These are phyloP conservation scores for Pleomassaria siparia DNA, from an alignment of 2,329 filamentous ascomycete genomes.

Conservation along the genomic window DNA sequence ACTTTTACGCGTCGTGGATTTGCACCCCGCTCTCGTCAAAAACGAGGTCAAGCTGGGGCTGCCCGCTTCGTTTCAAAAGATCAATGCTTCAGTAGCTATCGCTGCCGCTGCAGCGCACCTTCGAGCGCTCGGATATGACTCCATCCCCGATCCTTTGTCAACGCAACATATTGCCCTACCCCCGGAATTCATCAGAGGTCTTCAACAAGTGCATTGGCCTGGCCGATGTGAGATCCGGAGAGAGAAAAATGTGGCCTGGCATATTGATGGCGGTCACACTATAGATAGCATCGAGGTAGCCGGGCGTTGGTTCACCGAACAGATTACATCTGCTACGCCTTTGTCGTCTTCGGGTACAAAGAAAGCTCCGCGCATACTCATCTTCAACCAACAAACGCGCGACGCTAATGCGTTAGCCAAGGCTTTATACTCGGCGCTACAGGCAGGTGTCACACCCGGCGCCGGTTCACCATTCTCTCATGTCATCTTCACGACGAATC, in stretches of 20 bases:
- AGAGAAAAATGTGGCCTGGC: slow-evolving; percentile 64
- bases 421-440: slow-evolving; percentile 62
- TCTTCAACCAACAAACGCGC: slow-evolving; percentile 93
- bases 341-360: slow-evolving; percentile 25
- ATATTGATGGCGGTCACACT: slow-evolving; percentile 87
- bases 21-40: slow-evolving; percentile 51
- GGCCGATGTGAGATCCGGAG: slow-evolving; percentile 75
- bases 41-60: slow-evolving; percentile 57
- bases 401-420: slow-evolving; percentile 68
- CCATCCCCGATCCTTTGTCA: slow-evolving; percentile 40
- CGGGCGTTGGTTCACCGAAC: slow-evolving; percentile 71
- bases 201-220: slow-evolving; percentile 68
- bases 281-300: slow-evolving; percentile 77
- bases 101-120: slow-evolving; percentile 63
- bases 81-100: slow-evolving; percentile 63
- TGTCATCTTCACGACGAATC: slow-evolving; percentile 81
- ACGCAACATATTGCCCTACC: slow-evolving; percentile 53
- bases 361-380: slow-evolving; percentile 57
- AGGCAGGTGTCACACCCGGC: slow-evolving; percentile 27
- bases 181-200: slow-evolving; percentile 62
- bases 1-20: slow-evolving; percentile 50
- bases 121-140: slow-evolving; percentile 44
- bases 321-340: slow-evolving; percentile 35
- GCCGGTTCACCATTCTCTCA: slow-evolving; percentile 61
- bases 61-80: slow-evolving; percentile 63